Conservation (phyloP, 2,329 filamentous ascomycete genomes). For the Colletotrichum viniferum region DNA sequence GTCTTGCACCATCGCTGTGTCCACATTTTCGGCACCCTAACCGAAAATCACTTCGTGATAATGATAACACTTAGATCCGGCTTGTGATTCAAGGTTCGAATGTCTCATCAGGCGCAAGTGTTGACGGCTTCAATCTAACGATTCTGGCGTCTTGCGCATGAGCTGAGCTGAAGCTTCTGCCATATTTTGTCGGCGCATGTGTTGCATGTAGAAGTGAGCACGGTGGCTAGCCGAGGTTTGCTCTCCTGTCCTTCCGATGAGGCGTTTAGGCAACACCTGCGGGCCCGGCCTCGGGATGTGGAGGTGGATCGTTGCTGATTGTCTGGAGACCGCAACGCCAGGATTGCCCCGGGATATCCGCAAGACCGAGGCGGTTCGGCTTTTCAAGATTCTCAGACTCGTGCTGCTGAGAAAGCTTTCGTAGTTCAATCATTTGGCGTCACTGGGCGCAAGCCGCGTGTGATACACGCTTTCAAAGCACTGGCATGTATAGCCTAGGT, state of each 20-base stretch:
- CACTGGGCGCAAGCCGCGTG: neutral
- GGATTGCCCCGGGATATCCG: neutral
- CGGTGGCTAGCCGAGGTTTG: neutral
- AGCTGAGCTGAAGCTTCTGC: neutral
- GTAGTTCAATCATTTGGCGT: neutral
- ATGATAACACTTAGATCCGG: too few species aligned
- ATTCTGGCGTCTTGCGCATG: neutral
- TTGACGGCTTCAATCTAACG: neutral
- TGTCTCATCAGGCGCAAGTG: neutral
- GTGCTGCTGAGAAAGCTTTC: neutral
- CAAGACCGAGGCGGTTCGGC: neutral
- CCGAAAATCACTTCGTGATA: neutral
- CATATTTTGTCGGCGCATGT: neutral
- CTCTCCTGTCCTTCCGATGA: neutral
- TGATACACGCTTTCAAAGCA: neutral
- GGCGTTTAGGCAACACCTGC: neutral
- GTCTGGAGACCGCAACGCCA: neutral
- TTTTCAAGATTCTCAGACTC: neutral
- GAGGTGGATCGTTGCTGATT: neutral
- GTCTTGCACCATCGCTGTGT: neutral
- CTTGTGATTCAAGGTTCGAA: neutral
- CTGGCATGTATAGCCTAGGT: fast-evolving
- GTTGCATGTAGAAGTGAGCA: neutral
- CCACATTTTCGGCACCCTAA: constrained; percentile 1
- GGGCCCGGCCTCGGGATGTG: neutral